Base-by-base conservation (phyloP, 352 stramenopile genomes). In the Globisporangium canariense region DNA sequence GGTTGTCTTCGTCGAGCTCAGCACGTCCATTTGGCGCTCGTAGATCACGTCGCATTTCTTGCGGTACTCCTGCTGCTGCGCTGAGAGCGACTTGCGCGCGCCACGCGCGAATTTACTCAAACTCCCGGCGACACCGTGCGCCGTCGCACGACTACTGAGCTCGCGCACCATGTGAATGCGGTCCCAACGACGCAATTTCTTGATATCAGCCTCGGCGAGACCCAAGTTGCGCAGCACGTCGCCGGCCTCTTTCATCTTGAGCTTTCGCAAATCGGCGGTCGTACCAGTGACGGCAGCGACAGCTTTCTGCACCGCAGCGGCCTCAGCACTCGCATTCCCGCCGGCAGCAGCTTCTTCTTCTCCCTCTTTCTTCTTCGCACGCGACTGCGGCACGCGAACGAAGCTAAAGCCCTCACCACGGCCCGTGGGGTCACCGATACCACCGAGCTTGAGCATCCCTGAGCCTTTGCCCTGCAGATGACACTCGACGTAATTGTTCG, bases 41-140 rank as follows among this genome's bases (percentile, higher is more conserved):
- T 94, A 94, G 53, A 92, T 90, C 60, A 86, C 79, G 62, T 94
- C 83, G 64, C 86, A 94, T 64, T 91, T 90, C 60, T 88, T 88
- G 16, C 81, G 83, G 56, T 94, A 94, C 60, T 91, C 86, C 74
- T 94, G 83, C 63, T 93, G 83, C 57, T 94, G 86, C 9, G 82
- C 83, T 18, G 81, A 91, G 45, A 93, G 70, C 18, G 83, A 91
- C 67, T 94, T 94, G 25, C 83, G 80, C 6, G 77, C 86, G 28
- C 82, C 83, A 74, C 86, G 82, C 49, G 83, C 84, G 57, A 93
- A 94, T 65, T 94, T 94, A 34, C 77, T 88, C 68, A 94, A 73
- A 51, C 73, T 82, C 58, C 86, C 86, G 43, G 75, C 86, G 51
- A 87, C 75, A 71, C 86, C 86, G 58, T 86, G 78, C 5, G 82